These are phyloP conservation scores for Lasiodiplodia gonubiensis DNA, from an alignment of 2,329 filamentous ascomycete species.

Conservation along the genomic window DNA sequence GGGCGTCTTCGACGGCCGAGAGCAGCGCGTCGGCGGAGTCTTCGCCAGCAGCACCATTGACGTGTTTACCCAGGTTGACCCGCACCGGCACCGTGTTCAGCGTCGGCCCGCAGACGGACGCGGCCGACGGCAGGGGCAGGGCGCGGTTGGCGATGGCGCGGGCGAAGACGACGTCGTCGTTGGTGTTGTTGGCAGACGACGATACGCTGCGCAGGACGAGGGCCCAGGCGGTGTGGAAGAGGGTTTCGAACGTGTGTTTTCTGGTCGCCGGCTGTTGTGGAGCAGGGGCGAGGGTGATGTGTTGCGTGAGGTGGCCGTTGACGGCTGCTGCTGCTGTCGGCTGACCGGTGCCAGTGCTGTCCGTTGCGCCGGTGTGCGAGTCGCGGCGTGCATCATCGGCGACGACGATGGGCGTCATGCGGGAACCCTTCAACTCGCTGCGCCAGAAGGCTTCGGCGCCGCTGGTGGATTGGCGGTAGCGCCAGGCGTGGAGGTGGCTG, in stretches of 20 bases:
- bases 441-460: constrained; percentile 66
- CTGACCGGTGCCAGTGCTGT: constrained; percentile 53
- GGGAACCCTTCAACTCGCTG: constrained; percentile 64
- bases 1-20: constrained; percentile 44
- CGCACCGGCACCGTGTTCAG: constrained; percentile 72
- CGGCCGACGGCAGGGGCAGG: constrained; percentile 62
- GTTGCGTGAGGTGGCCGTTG: not conserved
- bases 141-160: constrained; percentile 70
- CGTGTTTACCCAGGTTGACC: constrained; percentile 49
- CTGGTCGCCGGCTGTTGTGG: constrained; percentile 29
- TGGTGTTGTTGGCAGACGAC: no score
- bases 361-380: no score
- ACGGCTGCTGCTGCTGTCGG: constrained; percentile 46
- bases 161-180: constrained; percentile 62
- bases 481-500: constrained; percentile 50
- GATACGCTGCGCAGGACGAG: constrained; percentile 64
- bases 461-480: constrained; percentile 63
- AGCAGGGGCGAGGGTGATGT: constrained; percentile 33
- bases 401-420: constrained; percentile 36
- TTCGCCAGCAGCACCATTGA: constrained; percentile 42
- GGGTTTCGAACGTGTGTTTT: constrained; percentile 53
- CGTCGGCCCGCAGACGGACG: constrained; percentile 67
- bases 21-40: constrained; percentile 40
- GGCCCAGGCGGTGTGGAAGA: constrained; percentile 71
- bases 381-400: no score